A percentile compares a stretch with the other conserved stretches of the same genome.
These are phyloP conservation scores for Sicyos edulis DNA, from an alignment of 306 rosid species.

Conservation along the genomic window DNA sequence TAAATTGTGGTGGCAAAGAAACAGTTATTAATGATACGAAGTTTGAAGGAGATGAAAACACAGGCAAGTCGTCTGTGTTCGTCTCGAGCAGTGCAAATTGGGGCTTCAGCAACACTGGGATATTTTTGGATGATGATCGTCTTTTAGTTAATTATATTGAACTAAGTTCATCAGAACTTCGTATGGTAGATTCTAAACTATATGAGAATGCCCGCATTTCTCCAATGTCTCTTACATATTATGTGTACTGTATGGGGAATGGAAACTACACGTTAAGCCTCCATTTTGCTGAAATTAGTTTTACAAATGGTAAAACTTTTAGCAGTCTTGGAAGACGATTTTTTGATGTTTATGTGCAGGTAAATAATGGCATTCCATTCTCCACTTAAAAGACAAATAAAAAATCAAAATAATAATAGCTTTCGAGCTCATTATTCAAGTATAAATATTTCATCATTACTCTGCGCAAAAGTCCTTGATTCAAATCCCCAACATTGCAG, in stretches of 20 bases:
- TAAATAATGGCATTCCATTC: not conserved
- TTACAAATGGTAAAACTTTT: too few species aligned
- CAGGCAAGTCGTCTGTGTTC: constrained; percentile 25
- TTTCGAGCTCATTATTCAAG: not conserved
- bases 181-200: constrained; percentile 28
- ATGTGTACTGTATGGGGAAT: too few species aligned
- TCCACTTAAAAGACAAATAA: not conserved
- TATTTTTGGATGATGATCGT: constrained; percentile 27
- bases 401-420: too few species aligned
- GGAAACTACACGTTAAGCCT: too few species aligned
- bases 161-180: constrained; percentile 27
- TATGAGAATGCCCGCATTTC: too few species aligned
- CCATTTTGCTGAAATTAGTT: too few species aligned
- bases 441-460: too few species aligned
- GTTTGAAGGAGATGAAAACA: constrained; percentile 37
- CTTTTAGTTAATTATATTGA: not conserved
- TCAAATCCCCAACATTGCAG: constrained; percentile 20
- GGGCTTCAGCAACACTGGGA: constrained; percentile 49
- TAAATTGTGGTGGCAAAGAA: constrained; percentile 48
- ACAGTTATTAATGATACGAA: constrained; percentile 12
- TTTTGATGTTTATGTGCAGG: constrained; percentile 55
- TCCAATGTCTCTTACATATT: too few species aligned
- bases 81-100: constrained; percentile 27
- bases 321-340: too few species aligned
- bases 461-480: not conserved